Evolutionary conservation across 306 rosid genomes (phyloP), one percentile per base, ranked within the genome.

Genomic region (Prunus dulcis): DNA sequence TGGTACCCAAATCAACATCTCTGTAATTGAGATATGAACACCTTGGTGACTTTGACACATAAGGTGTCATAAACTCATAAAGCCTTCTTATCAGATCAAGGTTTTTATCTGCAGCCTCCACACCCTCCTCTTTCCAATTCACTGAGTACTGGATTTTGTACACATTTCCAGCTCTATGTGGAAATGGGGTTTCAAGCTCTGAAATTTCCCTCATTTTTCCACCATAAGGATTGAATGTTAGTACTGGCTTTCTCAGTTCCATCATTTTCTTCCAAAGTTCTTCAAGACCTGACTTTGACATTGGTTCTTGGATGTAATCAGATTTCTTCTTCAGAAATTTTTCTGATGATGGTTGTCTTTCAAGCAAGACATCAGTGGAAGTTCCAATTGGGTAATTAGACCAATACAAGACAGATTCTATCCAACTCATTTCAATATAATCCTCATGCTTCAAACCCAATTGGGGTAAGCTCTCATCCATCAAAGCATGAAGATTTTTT

Each of bases 241-340:
- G 69, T 41, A 52, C 90, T 61, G 78, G 80, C 73, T 86, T 89
- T 69, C 71, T 82, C 65, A 88, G 64, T 43, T 91, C 91, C 38
- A 86, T 82, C 88, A 87, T 90, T 71, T 88, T 90, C 82, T 76
- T 84, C 93, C 91, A 86, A 30, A 88, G 47, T 50, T 86, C 88
- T 83, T 90, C 90, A 12, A 92, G 83, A 43, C 12, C 91, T 12
- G 2, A 3, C 76, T 81, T 85, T 0, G 89, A 53, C 66, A 89
- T 88, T 0, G 93, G 84, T 1, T 88, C 63, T 74, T 84, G 88
- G 57, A 92, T 87, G 45, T 89, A 89, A 76, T 89, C 97, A 17
- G 93, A 92, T 76, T 91, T 92, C 76, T 82, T 90, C 88, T 93
- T 93, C 82, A 87, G 64, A 63, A 81, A 89, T 18, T 87, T 85